Evolutionary conservation across 352 stramenopile genomes (phyloP).

Genomic region (Globisporangium spiculum): DNA sequence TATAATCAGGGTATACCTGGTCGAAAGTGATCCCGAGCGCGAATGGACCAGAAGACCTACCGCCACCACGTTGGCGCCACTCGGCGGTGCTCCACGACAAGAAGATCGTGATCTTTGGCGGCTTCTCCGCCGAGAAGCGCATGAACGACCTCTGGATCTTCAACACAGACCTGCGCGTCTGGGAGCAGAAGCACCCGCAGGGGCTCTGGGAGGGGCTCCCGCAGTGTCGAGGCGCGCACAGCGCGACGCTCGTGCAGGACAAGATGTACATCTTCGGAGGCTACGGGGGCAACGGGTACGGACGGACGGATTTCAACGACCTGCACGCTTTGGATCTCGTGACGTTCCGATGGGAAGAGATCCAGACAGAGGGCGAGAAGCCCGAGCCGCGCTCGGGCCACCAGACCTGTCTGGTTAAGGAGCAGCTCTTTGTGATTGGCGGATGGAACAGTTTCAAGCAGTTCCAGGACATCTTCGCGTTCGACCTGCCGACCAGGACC

Average conservation of each 20-base stretch:
- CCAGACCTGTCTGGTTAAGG: conserved; percentile 86
- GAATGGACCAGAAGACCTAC: conserved; percentile 50
- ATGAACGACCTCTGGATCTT: conserved; percentile 98
- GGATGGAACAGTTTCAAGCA: conserved; percentile 96
- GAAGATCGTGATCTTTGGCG: conserved; percentile 93
- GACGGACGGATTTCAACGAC: conserved; percentile 95
- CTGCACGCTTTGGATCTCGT: conserved; percentile 90
- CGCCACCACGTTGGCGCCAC: conserved; percentile 81
- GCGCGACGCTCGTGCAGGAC: conserved; percentile 79
- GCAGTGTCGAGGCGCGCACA: conserved; percentile 91
- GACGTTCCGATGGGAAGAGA: conserved; percentile 90
- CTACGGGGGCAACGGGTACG: conserved; percentile 95
- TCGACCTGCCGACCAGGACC: conserved; percentile 82
- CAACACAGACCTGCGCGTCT: conserved; percentile 91
- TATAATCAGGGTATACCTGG: conserved; percentile 57
- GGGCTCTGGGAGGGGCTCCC: conserved; percentile 89
- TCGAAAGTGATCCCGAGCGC: conserved; percentile 46
- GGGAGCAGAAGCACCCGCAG: conserved; percentile 89
- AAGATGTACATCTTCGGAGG: conserved; percentile 96
- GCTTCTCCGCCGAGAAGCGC: conserved; percentile 90
- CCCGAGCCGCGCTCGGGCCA: conserved; percentile 93
- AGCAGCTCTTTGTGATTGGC: conserved; percentile 93
- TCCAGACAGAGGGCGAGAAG: conserved; percentile 84
- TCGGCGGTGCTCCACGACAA: conserved; percentile 79
- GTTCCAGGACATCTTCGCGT: conserved; percentile 95